Percentiles rank a stretch among this genome's conserved stretches.
Evolutionary conservation across 2,329 filamentous ascomycete species (phyloP).

Genomic region (Trichoderma simmonsii): DNA sequence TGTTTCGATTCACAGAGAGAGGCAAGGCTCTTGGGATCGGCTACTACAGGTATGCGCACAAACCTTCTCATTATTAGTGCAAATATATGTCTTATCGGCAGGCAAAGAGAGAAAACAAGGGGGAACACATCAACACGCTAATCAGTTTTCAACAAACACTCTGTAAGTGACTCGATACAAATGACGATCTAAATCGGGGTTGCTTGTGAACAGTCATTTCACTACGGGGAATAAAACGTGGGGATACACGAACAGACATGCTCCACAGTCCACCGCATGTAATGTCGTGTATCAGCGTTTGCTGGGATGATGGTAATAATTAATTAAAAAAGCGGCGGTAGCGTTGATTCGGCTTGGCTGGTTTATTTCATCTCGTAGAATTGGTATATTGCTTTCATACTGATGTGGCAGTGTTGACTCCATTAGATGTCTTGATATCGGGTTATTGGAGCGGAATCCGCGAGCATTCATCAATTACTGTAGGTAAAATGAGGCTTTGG

Average conservation of each 20-base stretch:
- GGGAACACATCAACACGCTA: not conserved
- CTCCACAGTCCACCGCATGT: not conserved
- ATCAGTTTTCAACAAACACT: not conserved
- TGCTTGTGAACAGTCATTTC: not conserved
- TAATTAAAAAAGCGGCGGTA: not conserved
- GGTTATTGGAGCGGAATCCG: not conserved
- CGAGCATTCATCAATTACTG: not conserved
- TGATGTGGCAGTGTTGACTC: not conserved
- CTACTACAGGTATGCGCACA: not conserved
- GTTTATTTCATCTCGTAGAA: not conserved
- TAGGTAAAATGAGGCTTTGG: not conserved
- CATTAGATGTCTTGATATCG: not conserved
- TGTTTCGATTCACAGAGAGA: not conserved
- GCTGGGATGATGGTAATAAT: not conserved
- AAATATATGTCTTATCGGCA: not conserved
- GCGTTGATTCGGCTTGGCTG: not conserved
- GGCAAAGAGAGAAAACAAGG: not conserved
- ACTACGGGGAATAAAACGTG: not conserved
- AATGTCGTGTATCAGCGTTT: not conserved
- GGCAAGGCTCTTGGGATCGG: not conserved
- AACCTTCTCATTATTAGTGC: not conserved
- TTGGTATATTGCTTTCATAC: not conserved
- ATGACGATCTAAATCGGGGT: not conserved
- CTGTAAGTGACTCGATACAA: not conserved
- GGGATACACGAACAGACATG: not conserved